Base-by-base conservation (phyloP, 768 basidiomycete genomes). In the Leccinum pellstonianum region DNA sequence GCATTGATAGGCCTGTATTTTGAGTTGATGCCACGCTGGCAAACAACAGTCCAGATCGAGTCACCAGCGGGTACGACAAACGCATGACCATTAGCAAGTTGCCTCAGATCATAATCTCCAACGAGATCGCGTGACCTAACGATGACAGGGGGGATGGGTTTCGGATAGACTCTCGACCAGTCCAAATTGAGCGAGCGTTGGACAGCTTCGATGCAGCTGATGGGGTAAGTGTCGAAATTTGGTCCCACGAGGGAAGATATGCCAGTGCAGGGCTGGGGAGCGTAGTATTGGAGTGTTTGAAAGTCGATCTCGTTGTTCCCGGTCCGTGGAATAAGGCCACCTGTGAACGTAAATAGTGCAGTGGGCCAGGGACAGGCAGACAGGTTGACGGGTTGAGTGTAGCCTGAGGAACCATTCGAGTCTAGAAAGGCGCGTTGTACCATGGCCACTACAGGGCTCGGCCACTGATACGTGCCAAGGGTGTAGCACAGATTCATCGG, bases 101-200 rank as follows among this genome's bases (percentile, higher is more conserved):
- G 55, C 10, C 0, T 4, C 12, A 71, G 35, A 15, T 11, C 0
- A 17, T n/a, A 21, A 1, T 53, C 52, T n/a, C 53, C 62, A 3
- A 70, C 1, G 50, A 68, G 12, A 37, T 72, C 72, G 14, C 11
- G 12, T 3, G 19, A 9, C 8, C 62, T 63, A 43, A 72, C 25
- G 5, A 73, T 58, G 25, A 72, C 51, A 6, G 60, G 55, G 0
- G 68, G 72, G 5, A 72, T 63, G 3, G 70, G 72, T 1, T 37
- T 0, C 5, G 68, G 72, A 53, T 33, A 59, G 0, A 64, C 68
- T 3, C 12, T 35, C 19, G 3, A 25, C 62, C 62, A 68, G 17
- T 55, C 21, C 2, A 1, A 10, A n/a, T 7, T 7, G 11, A 73
- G 55, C 4, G 55, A 57, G 1, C 11, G 11, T 25, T 60, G 70